These are phyloP conservation scores for Mortierella antarctica DNA, from an alignment of 192 early-diverging fungal species.

Conservation along the genomic window DNA sequence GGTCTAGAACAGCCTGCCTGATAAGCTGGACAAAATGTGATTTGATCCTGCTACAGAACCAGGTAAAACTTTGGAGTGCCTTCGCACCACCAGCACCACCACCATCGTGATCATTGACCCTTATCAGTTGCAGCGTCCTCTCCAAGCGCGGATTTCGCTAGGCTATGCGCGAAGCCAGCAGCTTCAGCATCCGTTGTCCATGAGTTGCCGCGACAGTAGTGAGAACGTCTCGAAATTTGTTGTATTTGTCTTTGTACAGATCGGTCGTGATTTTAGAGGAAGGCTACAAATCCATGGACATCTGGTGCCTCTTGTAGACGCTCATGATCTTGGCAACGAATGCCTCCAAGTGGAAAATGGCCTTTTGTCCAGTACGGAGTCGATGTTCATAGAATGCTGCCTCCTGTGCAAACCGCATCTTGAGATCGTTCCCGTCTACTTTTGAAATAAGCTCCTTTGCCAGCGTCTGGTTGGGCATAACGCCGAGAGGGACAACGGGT, in stretches of 20 bases:
- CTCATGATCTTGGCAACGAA: slow-evolving; percentile 94
- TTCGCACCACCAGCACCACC: no score
- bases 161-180: no score
- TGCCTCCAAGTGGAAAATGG: slow-evolving; percentile 95
- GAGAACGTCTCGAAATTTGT: neutral
- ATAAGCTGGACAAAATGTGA: slow-evolving; percentile 27
- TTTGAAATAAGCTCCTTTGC: slow-evolving; percentile 76
- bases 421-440: slow-evolving; percentile 73
- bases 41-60: neutral
- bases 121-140: no score
- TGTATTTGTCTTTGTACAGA: slow-evolving; percentile 1
- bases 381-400: slow-evolving; percentile 95
- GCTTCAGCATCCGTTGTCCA: no score
- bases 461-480: slow-evolving; percentile 61
- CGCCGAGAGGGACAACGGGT: neutral
- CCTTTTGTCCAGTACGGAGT: slow-evolving; percentile 86
- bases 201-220: neutral
- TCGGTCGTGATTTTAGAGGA: no score
- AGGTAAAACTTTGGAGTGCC: no score
- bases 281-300: neutral
- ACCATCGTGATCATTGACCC: no score
- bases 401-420: slow-evolving; percentile 71
- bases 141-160: no score
- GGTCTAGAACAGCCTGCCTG: slow-evolving; percentile 48
- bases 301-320: slow-evolving; percentile 80